Percentiles rank a stretch among this genome's conserved stretches.
phyloP scores from a whole-genome alignment of 2,329 filamentous ascomycete genomes.

The Arthrobotrys megalospora region DNA sequence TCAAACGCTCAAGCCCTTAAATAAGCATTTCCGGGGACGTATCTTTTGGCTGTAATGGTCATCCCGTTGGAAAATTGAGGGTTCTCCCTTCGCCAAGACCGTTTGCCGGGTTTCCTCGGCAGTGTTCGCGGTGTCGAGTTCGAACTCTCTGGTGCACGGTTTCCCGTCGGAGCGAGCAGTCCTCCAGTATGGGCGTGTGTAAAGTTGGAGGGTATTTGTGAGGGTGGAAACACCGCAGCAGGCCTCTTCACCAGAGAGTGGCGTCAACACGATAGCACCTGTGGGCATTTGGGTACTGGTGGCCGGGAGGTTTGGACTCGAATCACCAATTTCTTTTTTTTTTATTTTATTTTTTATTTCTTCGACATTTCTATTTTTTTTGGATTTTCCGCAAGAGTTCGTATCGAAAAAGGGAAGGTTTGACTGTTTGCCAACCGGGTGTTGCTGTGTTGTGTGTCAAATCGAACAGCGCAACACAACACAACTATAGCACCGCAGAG shows the following conservation, averaged over 20 bases:
- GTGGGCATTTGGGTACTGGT: conserved; percentile 55
- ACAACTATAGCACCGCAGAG: neutral
- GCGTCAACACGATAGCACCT: conserved; percentile 62
- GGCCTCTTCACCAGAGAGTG: conserved; percentile 61
- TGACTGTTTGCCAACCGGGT: neutral
- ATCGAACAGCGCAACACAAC: neutral
- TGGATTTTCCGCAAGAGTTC: neutral
- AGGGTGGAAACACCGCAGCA: conserved; percentile 61
- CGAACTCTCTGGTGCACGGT: conserved; percentile 61
- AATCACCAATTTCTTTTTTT: conserved; percentile 44
- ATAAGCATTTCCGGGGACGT: conserved; percentile 4
- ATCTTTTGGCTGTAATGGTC: conserved; percentile 59
- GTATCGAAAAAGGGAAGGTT: conserved; percentile 2
- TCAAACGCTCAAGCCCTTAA: neutral
- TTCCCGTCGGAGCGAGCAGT: conserved; percentile 58
- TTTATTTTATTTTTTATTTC: conserved; percentile 45
- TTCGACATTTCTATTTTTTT: conserved; percentile 22
- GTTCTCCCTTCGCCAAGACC: conserved; percentile 61
- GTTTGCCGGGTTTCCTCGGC: conserved; percentile 43
- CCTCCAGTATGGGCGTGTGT: conserved; percentile 59
- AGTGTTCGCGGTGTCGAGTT: conserved; percentile 61
- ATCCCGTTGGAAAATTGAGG: conserved; percentile 58
- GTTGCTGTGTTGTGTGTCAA: conserved; percentile 6
- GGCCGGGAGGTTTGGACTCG: conserved; percentile 54
- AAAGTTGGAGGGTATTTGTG: conserved; percentile 61